Base-by-base conservation (phyloP, 2,329 filamentous ascomycete genomes). In the Dactylellina cionopaga region DNA sequence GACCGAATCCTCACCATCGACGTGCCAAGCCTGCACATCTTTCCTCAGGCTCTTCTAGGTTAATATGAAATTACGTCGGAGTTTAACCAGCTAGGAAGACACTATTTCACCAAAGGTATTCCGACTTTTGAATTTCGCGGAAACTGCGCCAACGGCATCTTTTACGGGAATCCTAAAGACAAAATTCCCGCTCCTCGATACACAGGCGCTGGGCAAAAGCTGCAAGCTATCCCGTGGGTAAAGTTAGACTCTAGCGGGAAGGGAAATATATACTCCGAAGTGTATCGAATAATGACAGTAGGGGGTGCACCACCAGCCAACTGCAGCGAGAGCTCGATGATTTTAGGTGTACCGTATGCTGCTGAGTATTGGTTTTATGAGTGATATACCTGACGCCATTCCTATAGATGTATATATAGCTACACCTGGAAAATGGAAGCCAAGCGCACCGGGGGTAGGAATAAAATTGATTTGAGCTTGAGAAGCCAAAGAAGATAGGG, bases 331-430 rank as follows among this genome's bases (percentile, higher is more conserved):
- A 27, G 10, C 15, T 25, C 29, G 3, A 31, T 4, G 7, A 33
- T n/a, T 2, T 51, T 63, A 5, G 19, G 46, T 1, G 17, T 63
- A 1, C 15, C 11, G 7, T 63, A 63, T 17, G 29, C 58, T 7
- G 58, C 58, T 13, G 29, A 63, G n/a, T 63, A 63, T 52, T 49
- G 43, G 31, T 63, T 63, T 44, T 63, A 63, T 37, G 33, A n/a
- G n/a, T n/a, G n/a, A n/a, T n/a, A n/a, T n/a, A n/a, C n/a, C n/a
- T n/a, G n/a, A n/a, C n/a, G n/a, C n/a, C n/a, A n/a, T n/a, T n/a
- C n/a, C n/a, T n/a, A n/a, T n/a, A n/a, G n/a, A n/a, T n/a, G n/a
- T n/a, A n/a, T n/a, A n/a, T n/a, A n/a, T n/a, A n/a, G n/a, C n/a
- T n/a, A n/a, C n/a, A n/a, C n/a, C n/a, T n/a, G n/a, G n/a, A n/a